These are phyloP conservation scores for Gonium pectorale DNA, from an alignment of 139 green algal species.

Conservation along the genomic window DNA sequence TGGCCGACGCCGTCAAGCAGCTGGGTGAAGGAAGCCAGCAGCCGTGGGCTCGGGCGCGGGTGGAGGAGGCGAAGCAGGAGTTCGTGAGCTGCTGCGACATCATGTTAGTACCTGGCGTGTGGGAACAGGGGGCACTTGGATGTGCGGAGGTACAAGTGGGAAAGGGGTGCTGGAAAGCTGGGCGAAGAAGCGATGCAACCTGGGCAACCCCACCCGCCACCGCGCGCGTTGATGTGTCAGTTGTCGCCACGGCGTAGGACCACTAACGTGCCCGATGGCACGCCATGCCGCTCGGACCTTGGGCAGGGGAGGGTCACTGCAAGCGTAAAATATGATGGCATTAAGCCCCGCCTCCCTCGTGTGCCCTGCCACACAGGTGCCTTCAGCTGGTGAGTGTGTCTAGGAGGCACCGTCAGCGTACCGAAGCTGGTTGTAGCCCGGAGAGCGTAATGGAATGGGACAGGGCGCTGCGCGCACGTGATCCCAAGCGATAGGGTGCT, in stretches of 20 bases:
- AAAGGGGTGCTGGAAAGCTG: too few species aligned
- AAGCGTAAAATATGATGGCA: neutral
- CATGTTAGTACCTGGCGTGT: constrained; percentile 15
- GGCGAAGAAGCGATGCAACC: too few species aligned
- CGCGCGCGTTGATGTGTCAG: too few species aligned
- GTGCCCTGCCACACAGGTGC: constrained; percentile 6
- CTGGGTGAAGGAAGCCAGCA: constrained; percentile 37
- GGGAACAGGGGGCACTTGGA: neutral
- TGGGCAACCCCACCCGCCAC: too few species aligned
- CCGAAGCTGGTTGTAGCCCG: neutral
- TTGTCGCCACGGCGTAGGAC: neutral
- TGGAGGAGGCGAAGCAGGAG: constrained; percentile 43
- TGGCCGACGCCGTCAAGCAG: constrained; percentile 38
- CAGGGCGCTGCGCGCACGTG: neutral
- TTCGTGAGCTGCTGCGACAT: constrained; percentile 42
- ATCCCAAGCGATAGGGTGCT: too few species aligned
- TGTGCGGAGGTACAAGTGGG: too few species aligned
- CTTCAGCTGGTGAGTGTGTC: constrained; percentile 26
- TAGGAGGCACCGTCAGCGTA: neutral
- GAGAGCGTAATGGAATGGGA: neutral
- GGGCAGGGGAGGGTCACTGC: neutral
- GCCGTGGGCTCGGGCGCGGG: neutral
- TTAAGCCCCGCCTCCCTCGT: neutral
- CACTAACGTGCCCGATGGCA: neutral
- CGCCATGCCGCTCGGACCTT: neutral